A percentile compares a stretch with the other conserved stretches of the same genome.
These are phyloP conservation scores for Pascua sp. DNA, from an alignment of 1,284 basidiomycete genomes.

Conservation along the genomic window DNA sequence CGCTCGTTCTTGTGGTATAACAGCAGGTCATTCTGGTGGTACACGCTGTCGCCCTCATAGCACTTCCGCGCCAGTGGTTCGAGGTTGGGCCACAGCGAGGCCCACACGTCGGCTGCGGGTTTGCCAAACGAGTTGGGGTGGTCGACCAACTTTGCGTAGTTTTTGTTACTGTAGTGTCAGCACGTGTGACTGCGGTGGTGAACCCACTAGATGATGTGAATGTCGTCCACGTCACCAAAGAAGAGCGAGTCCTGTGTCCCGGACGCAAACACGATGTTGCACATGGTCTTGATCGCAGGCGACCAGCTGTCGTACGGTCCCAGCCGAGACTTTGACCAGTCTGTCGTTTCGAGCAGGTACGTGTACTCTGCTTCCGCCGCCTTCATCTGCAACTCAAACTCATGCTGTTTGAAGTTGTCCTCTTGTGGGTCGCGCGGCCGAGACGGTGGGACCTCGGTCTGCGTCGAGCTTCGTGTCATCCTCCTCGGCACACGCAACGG, in stretches of 20 bases:
- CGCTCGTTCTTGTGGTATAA: constrained; percentile 21
- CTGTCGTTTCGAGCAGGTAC: constrained; percentile 23
- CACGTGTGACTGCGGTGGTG: too few relatives aligned
- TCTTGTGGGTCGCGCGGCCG: not conserved
- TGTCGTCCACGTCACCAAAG: constrained; percentile 30
- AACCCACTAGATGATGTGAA: constrained; percentile 30
- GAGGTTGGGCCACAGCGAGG: constrained; percentile 24
- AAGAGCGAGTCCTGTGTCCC: constrained; percentile 25
- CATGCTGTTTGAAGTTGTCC: not conserved
- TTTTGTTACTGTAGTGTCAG: constrained; percentile 29
- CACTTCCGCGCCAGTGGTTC: constrained; percentile 18
- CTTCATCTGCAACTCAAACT: too few relatives aligned
- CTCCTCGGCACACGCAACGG: not conserved
- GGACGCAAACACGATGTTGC: constrained; percentile 1
- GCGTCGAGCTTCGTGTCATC: not conserved
- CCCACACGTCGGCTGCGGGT: constrained; percentile 31
- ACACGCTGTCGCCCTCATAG: constrained; percentile 14
- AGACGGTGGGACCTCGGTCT: not conserved
- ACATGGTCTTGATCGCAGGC: constrained; percentile 3
- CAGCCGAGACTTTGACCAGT: constrained; percentile 35
- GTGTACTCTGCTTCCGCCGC: constrained; percentile 17
- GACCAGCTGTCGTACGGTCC: constrained; percentile 28
- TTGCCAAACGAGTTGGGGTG: constrained; percentile 32
- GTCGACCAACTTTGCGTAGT: constrained; percentile 25
- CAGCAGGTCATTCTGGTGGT: constrained; percentile 28